Evolutionary conservation across 768 basidiomycete genomes (phyloP), one percentile per base, ranked within the genome.

Genomic region (Suillus clintonianus): DNA sequence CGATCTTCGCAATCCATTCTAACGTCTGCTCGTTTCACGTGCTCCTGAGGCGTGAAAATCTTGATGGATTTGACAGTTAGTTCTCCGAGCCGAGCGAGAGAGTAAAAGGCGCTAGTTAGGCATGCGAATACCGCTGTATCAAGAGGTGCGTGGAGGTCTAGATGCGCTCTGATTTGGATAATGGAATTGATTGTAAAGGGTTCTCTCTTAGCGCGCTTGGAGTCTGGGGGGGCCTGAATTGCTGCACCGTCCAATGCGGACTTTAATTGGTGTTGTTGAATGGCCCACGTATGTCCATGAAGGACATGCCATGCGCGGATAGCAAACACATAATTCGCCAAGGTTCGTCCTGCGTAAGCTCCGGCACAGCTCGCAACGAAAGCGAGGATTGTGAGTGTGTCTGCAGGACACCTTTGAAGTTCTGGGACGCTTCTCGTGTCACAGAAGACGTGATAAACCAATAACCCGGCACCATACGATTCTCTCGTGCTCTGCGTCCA

Each of bases 401-500:
- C 57, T 0, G 71, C 74, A 0, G 80, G 82, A 0, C 74, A 72
- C 0, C 72, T 36, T 2, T 66, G 0, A 0, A 14, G 7, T 36
- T 74, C 70, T 0, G 64, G 53, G 7, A 72, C 60, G 13, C 30
- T 19, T 14, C 27, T 14, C 2, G 13, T 61, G 63, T 85, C 78
- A 59, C 82, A 83, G 62, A 78, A 82, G 0, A 76, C 67, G 41
- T 83, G 82, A 48, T 45, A 85, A 0, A 70, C 65, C 0, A 81
- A 68, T 0, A 85, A 69, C 1, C 83, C 79, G 0, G 77, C 63
- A 0, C 78, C 79, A 63, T 85, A 83, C 0, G 74, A 67, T 19
- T 71, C 70, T 2, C 62, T 43, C 0, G 81, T 83, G 8, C 65
- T 59, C 5, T 72, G 65, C 0, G 68, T 71, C 75, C 74, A 82